phyloP scores from a whole-genome alignment of 164 flowering plant species.

The Nymphaea colorata region DNA sequence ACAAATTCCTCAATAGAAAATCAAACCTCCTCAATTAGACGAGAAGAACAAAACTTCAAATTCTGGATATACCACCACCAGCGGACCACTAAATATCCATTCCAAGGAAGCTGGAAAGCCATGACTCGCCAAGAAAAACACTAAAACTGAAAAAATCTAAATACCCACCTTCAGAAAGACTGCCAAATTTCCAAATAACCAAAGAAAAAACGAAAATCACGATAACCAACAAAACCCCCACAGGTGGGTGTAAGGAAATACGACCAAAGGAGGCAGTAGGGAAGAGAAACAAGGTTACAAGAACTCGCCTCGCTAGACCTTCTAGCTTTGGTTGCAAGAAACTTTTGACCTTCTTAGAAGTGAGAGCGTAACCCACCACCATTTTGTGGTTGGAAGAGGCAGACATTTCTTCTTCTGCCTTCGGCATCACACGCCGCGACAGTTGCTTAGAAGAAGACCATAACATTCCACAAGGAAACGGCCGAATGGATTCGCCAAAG shows the following conservation, averaged over 20 bases:
- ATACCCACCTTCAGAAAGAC: background rate
- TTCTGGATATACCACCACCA: background rate
- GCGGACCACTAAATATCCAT: background rate
- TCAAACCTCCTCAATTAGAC: background rate
- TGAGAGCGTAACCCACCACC: conserved; percentile 26
- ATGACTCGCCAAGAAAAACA: background rate
- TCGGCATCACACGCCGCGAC: background rate
- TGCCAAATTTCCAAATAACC: too few species aligned
- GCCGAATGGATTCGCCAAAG: background rate
- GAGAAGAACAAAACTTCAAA: background rate
- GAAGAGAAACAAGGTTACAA: background rate
- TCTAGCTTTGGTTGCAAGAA: conserved; percentile 26
- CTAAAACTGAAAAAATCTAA: background rate
- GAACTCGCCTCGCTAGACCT: conserved; percentile 14
- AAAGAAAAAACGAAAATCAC: background rate
- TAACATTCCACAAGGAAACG: background rate
- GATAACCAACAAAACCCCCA: background rate
- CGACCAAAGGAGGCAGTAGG: background rate
- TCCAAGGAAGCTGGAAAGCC: background rate
- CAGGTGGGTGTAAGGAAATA: background rate
- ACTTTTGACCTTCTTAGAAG: conserved; percentile 28
- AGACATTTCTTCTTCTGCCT: background rate
- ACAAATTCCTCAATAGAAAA: background rate
- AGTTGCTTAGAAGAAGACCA: background rate
- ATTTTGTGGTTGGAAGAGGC: background rate